phyloP scores from a whole-genome alignment of 2,329 filamentous ascomycete genomes.

The Penicillium italicum region DNA sequence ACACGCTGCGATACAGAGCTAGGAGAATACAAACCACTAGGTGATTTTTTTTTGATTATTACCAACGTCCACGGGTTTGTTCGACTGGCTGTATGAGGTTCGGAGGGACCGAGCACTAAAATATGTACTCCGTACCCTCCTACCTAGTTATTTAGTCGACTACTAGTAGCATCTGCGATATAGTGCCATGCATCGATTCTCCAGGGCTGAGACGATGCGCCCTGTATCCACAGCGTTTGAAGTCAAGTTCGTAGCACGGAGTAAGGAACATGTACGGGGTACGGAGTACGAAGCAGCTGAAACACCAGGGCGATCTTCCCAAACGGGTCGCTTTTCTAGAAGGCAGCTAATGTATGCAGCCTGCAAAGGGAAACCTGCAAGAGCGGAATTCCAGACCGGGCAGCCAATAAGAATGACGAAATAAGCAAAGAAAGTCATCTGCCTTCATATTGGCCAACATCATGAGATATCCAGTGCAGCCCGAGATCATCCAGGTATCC shows the following conservation, averaged over 20 bases:
- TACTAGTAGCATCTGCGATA: background rate
- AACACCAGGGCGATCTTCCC: background rate
- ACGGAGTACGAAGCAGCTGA: background rate
- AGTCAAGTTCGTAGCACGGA: background rate
- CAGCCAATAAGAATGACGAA: background rate
- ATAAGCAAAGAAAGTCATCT: background rate
- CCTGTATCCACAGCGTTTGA: background rate
- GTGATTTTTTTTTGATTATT: background rate
- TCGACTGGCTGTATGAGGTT: background rate
- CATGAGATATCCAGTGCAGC: background rate
- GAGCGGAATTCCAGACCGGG: background rate
- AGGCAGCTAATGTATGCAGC: background rate
- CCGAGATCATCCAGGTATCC: background rate
- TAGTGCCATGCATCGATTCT: background rate
- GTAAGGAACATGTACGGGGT: too few species aligned
- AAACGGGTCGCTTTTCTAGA: background rate
- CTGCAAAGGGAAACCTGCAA: background rate
- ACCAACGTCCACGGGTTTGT: background rate
- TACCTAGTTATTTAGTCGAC: too few species aligned
- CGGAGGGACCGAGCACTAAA: background rate
- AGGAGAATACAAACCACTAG: background rate
- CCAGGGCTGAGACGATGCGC: background rate
- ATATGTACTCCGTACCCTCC: too few species aligned
- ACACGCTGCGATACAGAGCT: background rate
- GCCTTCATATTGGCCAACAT: background rate